phyloP scores from a whole-genome alignment of 2,329 filamentous ascomycete species.

The Atkinsonella hypoxylon region DNA sequence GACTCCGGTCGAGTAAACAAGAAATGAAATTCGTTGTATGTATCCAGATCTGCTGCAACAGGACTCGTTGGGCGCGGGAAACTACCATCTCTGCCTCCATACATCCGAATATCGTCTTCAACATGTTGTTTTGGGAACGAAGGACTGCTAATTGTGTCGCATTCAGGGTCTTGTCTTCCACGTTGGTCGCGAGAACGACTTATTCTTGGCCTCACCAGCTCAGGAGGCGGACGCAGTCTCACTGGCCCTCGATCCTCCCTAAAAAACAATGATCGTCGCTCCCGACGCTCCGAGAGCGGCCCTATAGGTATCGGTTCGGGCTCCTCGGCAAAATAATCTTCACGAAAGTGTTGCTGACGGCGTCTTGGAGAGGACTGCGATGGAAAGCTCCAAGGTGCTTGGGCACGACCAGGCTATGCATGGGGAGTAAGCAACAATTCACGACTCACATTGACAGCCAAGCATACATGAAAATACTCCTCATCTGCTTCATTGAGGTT shows the following conservation, averaged over 20 bases:
- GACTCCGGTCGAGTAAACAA: constrained; percentile 12
- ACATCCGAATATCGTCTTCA: not conserved
- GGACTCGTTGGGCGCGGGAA: constrained; percentile 6
- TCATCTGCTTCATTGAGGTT: not conserved
- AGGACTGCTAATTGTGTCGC: not conserved
- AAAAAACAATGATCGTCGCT: not conserved
- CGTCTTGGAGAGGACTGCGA: not conserved
- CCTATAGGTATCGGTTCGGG: not conserved
- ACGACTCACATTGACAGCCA: not conserved
- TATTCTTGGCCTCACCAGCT: not conserved
- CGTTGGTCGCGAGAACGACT: not conserved
- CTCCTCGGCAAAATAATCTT: not conserved
- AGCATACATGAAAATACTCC: not conserved
- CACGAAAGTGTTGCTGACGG: not conserved
- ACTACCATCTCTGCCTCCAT: not conserved
- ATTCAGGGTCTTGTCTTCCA: not conserved
- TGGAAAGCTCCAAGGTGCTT: not conserved
- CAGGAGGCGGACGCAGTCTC: not conserved
- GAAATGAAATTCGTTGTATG: constrained; percentile 19
- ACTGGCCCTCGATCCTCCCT: not conserved
- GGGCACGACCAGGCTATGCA: not conserved
- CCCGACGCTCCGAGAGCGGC: not conserved
- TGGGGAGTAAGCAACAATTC: not conserved
- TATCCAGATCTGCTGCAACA: constrained; percentile 16
- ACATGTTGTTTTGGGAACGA: not conserved